Conservation (phyloP, 78 protist genomes). For the slime mould (Dictyostelium discoideum) region DNA sequence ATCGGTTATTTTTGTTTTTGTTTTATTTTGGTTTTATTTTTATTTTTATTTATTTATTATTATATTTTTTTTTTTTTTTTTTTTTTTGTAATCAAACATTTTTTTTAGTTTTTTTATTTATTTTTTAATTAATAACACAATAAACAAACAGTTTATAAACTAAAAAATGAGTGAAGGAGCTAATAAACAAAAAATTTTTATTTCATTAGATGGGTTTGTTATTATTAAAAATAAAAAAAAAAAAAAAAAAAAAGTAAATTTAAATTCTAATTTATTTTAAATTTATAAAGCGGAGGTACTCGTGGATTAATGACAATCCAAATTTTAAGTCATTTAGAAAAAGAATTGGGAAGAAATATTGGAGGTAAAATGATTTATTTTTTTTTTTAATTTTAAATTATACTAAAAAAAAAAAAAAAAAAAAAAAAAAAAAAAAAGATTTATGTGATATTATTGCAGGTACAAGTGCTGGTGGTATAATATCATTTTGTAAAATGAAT, state of each 20-base stretch:
- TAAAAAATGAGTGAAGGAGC: neutral
- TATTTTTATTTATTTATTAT: no score
- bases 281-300: neutral
- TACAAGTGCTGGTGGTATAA: slow-evolving; percentile 26
- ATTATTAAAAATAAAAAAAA: no score
- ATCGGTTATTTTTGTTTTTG: no score
- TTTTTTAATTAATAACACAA: neutral
- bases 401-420: no score
- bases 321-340: neutral
- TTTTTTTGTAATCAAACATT: neutral
- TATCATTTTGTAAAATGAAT: neutral
- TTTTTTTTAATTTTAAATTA: no score
- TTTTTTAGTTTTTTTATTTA: neutral
- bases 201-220: neutral
- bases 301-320: slow-evolving; percentile 4
- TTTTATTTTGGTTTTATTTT: no score
- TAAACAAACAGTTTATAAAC: neutral
- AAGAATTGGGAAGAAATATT: slow-evolving; percentile 4
- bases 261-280: neutral
- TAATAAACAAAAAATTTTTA: neutral
- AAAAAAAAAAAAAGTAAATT: no score
- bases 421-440: neutral
- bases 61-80: no score
- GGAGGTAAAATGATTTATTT: neutral
- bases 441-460: slow-evolving; percentile 10